Evolutionary conservation across 352 stramenopile species (phyloP).

Genomic region (Phytophthora sp.): DNA sequence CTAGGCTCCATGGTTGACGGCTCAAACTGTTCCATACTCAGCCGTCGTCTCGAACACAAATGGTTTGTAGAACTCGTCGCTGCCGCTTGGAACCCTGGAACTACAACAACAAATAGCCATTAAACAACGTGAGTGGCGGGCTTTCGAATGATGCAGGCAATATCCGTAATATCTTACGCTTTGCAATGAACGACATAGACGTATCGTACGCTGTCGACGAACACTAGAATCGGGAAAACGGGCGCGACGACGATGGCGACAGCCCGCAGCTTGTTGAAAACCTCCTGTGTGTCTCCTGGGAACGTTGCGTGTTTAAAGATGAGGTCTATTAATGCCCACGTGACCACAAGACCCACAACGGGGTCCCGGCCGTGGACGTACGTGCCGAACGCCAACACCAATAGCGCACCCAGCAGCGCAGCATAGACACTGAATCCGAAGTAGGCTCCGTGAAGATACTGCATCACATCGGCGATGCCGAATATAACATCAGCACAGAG

Average conservation of each 20-base stretch:
- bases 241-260: constrained; percentile 51
- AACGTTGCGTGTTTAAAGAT: constrained; percentile 47
- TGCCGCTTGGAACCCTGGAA: constrained; percentile 26
- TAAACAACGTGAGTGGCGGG: constrained; percentile 11
- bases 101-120: constrained; percentile 8
- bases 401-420: constrained; percentile 41
- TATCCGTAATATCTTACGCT: constrained; percentile 35
- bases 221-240: constrained; percentile 50
- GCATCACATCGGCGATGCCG: constrained; percentile 51
- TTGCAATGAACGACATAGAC: constrained; percentile 57
- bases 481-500: constrained; percentile 52
- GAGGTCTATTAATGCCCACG: constrained; percentile 51
- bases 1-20: neutral
- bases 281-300: constrained; percentile 43
- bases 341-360: constrained; percentile 55
- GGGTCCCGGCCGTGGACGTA: constrained; percentile 60
- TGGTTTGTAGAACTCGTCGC: constrained; percentile 54
- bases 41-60: constrained; percentile 55
- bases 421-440: constrained; percentile 58
- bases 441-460: constrained; percentile 53
- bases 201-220: constrained; percentile 54
- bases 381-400: constrained; percentile 52
- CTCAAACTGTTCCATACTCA: constrained; percentile 61
- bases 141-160: neutral
- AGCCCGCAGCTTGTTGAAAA: constrained; percentile 57